Evolutionary conservation across 139 green algal species (phyloP), one percentile per base, ranked within the genome.

Genomic region (Chlamydomonas sphaeroides): DNA sequence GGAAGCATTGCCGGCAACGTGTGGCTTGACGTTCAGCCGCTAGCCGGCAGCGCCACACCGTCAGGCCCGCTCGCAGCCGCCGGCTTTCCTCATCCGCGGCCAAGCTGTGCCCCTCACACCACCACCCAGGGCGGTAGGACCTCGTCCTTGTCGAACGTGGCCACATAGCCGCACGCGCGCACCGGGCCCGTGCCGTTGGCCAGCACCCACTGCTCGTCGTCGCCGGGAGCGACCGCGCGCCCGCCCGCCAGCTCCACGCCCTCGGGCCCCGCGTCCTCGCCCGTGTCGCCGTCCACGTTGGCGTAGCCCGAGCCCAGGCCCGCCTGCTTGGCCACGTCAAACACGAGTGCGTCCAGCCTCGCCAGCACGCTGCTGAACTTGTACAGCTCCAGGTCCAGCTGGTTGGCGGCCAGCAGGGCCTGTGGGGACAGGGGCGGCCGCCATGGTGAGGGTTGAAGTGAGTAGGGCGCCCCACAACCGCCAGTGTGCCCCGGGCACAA

Each of bases 301-400:
- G 32, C 25, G 21, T 73, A 82, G 21, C 75, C 75, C n/a, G 32
- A 11, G 23, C 75, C 77, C 49, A 84, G 65, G 23, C 77, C 77
- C 35, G 65, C 48, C 65, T 66, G 65, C 26, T 51, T 51, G 20
- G 65, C 77, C 11, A 84, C 30, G 14, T 84, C 65, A 33, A 84
- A 84, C 77, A 84, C n/a, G 5, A 84, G 33, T 3, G 63, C 25
- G 26, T 84, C 77, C 65, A 84, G 45, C 65, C 68, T 35, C 36
- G 77, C 35, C 63, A 84, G 35, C 77, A 84, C 20, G 25, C 36
- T 32, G 5, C 77, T 65, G 38, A 84, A 84, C 5, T 42, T 41
- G 49, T 84, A 84, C 26, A 84, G 49, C 65, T 84, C 65, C 65
- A 84, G 48, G 48, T 84, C 77, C 77, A 84, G 48, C 33, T 66